Evolutionary conservation across 306 rosid genomes (phyloP), one percentile per base, ranked within the genome.

Genomic region (Datisca glomerata): DNA sequence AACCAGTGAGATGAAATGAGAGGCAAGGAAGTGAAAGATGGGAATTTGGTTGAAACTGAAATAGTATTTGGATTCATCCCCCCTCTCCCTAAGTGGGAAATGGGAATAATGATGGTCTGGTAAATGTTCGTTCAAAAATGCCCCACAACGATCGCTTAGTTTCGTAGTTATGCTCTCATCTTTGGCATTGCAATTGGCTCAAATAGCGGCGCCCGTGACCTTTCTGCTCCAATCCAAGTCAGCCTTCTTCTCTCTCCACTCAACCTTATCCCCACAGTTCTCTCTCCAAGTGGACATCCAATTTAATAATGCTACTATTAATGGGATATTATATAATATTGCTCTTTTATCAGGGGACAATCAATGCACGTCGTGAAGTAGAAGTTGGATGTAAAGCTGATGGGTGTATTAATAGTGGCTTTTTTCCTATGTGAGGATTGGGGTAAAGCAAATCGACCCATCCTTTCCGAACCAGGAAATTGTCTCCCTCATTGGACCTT

Each of bases 391-490:
- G 50, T n/a, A 57, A 46, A 18, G 43, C 9, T 3, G 2, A 25
- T 15, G 31, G 7, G n/a, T 11, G 18, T 25, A 23, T 37, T 12
- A 0, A 34, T 17, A 7, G 2, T 22, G 12, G 23, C 38, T 56
- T 47, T 51, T 52, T 22, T 40, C 24, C n/a, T n/a, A n/a, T 55
- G 57, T 51, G 57, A 60, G 47, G 44, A 67, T 49, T 43, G 24
- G 53, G 63, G 43, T 72, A 64, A 58, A 43, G 41, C 41, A 21
- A 6, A 45, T 9, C 53, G 36, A 7, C 53, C 56, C 56, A 47
- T 51, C 60, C 86, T 71, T 67, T 56, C 81, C 78, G 53, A 49
- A 55, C 65, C 69, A 28, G 71, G 60, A 82, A 73, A 65, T 56
- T 46, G 21, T 51, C 36, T 43, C 18, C 46, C 4, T 25, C 35